phyloP scores from a whole-genome alignment of 2,329 filamentous ascomycete species.

The Aspergillus texensis region DNA sequence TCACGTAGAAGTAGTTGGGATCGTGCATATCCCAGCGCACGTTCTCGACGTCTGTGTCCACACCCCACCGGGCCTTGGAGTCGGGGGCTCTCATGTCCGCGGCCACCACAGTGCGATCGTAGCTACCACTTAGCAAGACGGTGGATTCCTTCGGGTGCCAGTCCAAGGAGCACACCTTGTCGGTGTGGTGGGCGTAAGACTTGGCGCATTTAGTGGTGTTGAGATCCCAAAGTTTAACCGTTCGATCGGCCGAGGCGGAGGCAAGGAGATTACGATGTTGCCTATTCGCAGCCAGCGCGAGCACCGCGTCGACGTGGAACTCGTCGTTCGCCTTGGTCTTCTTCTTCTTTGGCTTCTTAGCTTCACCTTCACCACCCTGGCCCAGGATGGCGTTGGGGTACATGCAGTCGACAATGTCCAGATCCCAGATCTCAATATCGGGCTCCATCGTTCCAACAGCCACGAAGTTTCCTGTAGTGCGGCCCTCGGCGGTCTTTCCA shows the following conservation, averaged over 20 bases:
- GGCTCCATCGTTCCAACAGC: slow-evolving; percentile 97
- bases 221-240: slow-evolving; percentile 96
- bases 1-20: slow-evolving; percentile 90
- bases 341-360: slow-evolving; percentile 78
- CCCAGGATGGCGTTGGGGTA: slow-evolving; percentile 96
- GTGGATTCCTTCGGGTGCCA: slow-evolving; percentile 91
- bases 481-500: slow-evolving; percentile 66
- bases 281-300: slow-evolving; percentile 88
- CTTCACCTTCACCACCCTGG: slow-evolving; percentile 58
- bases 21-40: slow-evolving; percentile 93
- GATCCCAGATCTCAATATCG: slow-evolving; percentile 97
- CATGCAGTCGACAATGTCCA: slow-evolving; percentile 96
- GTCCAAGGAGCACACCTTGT: slow-evolving; percentile 94
- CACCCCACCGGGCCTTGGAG: slow-evolving; percentile 82
- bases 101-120: slow-evolving; percentile 91
- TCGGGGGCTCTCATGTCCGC: slow-evolving; percentile 94
- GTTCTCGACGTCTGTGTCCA: slow-evolving; percentile 93
- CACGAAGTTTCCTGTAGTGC: slow-evolving; percentile 82
- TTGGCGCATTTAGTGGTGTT: slow-evolving; percentile 91
- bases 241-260: slow-evolving; percentile 93
- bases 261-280: slow-evolving; percentile 93
- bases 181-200: slow-evolving; percentile 92
- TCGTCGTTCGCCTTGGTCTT: slow-evolving; percentile 86
- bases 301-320: slow-evolving; percentile 91
- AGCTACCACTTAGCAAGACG: slow-evolving; percentile 86